Evolutionary conservation across 371 early-diverging fungal species (phyloP), one percentile per base, ranked within the genome.

Genomic region (Actinomucor elegans): DNA sequence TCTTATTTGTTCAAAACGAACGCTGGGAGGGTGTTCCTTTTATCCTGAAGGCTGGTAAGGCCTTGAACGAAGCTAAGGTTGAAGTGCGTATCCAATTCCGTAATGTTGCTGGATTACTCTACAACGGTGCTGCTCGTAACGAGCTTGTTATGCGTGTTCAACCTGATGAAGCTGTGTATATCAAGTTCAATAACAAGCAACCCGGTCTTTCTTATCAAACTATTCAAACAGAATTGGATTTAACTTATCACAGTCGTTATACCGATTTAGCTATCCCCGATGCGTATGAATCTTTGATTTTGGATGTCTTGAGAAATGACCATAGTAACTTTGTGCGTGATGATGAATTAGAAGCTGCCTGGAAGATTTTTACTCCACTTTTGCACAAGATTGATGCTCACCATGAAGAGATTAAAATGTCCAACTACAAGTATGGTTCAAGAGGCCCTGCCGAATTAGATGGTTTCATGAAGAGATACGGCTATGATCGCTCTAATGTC

Each of bases 21-120:
- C 90, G 97, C 18, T 98, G 98, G 98, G 81, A 85, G n/a, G 93
- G 94, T 33, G 98, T 98, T 28, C 98, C 98, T 3, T 97, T 96
- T 71, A 91, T 98, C 41, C 72, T 97, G 59, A 94, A 93, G 79
- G 91, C 93, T 45, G 98, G 97, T 42, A 98, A 98, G 69, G 98
- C 97, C 12, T 71, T 98, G 37, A 84, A 97, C 64, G 92, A 93
- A 49, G 85, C 85, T 55, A 96, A 95, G 73, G 88, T 91, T 24
- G 95, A 96, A 61, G 82, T 98, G 48, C 91, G 98, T 40, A 85
- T 98, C 57, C 98, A 98, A 66, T 98, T 96, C 84, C 80, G 81
- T 57, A 90, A 94, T 52, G 89, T 93, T 12, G 78, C 91, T 11
- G 92, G 91, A 18, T 78, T 76, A 55, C 71, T 93, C 41, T 93